A percentile compares a stretch with the other conserved stretches of the same genome.
phyloP scores from a whole-genome alignment of 2,329 filamentous ascomycete genomes.

The Scolecobasidium constrictum region DNA sequence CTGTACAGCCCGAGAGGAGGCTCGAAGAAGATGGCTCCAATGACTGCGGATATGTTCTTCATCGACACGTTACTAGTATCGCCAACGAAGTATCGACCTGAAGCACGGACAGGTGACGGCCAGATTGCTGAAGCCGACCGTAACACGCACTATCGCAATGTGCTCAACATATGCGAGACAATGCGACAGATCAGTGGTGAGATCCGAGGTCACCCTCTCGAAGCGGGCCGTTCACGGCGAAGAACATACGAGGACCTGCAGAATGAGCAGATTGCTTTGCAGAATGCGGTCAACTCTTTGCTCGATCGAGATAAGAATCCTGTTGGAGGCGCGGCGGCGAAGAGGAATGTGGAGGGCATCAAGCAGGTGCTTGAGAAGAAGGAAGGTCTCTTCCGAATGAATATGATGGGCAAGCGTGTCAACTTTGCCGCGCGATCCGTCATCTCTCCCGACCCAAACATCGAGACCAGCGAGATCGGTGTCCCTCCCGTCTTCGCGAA shows the following conservation, averaged over 20 bases:
- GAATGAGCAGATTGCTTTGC: conserved; percentile 70
- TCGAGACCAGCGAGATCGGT: conserved; percentile 97
- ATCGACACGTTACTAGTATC: conserved; percentile 77
- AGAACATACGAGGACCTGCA: conserved; percentile 67
- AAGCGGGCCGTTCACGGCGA: conserved; percentile 32
- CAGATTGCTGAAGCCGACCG: conserved; percentile 73
- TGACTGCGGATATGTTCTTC: conserved; percentile 91
- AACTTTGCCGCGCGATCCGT: conserved; percentile 96
- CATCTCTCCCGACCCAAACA: conserved; percentile 96
- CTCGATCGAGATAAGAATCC: conserved; percentile 86
- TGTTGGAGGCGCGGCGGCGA: conserved; percentile 64
- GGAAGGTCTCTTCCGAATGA: conserved; percentile 94
- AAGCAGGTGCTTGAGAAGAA: conserved; percentile 99
- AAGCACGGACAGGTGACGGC: conserved; percentile 68
- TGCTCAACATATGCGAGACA: conserved; percentile 62
- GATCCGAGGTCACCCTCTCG: conserved; percentile 39
- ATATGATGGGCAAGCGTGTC: conserved; percentile 99
- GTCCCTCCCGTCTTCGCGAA: conserved; percentile 96
- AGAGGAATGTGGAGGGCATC: conserved; percentile 80
- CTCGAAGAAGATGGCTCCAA: conserved; percentile 39
- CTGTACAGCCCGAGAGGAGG: conserved; percentile 69
- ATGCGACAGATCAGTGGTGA: conserved; percentile 67
- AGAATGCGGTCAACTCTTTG: conserved; percentile 84
- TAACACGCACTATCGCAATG: conserved; percentile 77
- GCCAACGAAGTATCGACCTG: conserved; percentile 83